These are phyloP conservation scores for Colletotrichum spaethianum DNA, from an alignment of 2,329 filamentous ascomycete genomes.

Conservation along the genomic window DNA sequence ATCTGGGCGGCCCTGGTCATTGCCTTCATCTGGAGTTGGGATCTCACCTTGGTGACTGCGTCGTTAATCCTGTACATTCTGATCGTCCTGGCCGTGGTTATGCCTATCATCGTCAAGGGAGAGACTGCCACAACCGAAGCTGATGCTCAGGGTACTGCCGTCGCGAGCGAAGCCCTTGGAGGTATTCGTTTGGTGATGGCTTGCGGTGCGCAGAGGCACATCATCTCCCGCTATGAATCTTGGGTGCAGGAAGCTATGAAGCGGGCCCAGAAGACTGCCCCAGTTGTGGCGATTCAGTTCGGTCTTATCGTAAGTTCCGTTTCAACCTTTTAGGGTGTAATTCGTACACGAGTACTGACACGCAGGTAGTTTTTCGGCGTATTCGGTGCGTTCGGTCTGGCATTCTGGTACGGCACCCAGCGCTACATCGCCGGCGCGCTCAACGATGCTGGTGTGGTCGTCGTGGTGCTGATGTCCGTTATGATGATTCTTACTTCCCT, in stretches of 20 bases:
- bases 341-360: not conserved
- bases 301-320: slow-evolving; percentile 44
- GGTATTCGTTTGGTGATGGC: slow-evolving; percentile 60
- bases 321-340: not conserved
- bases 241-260: slow-evolving; percentile 55
- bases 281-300: slow-evolving; percentile 50
- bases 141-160: slow-evolving; percentile 54
- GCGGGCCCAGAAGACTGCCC: slow-evolving; percentile 53
- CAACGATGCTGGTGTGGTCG: slow-evolving; percentile 53
- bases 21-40: slow-evolving; percentile 67
- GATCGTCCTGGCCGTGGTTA: slow-evolving; percentile 46
- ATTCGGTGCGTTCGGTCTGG: slow-evolving; percentile 55
- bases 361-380: slow-evolving; percentile 49
- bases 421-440: slow-evolving; percentile 53
- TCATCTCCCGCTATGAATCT: slow-evolving; percentile 53
- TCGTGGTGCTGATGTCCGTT: slow-evolving; percentile 55
- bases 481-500: slow-evolving; percentile 55
- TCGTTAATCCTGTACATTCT: slow-evolving; percentile 61
- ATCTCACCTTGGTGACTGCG: slow-evolving; percentile 65
- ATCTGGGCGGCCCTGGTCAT: slow-evolving; percentile 63
- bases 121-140: slow-evolving; percentile 43
- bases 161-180: slow-evolving; percentile 59
- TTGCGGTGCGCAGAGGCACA: slow-evolving; percentile 57
- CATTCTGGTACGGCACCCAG: slow-evolving; percentile 61
- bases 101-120: slow-evolving; percentile 50